Percentiles rank a stretch among this genome's conserved stretches.
Conservation (phyloP, 1,284 basidiomycete genomes). For the Malassezia obtusa region DNA sequence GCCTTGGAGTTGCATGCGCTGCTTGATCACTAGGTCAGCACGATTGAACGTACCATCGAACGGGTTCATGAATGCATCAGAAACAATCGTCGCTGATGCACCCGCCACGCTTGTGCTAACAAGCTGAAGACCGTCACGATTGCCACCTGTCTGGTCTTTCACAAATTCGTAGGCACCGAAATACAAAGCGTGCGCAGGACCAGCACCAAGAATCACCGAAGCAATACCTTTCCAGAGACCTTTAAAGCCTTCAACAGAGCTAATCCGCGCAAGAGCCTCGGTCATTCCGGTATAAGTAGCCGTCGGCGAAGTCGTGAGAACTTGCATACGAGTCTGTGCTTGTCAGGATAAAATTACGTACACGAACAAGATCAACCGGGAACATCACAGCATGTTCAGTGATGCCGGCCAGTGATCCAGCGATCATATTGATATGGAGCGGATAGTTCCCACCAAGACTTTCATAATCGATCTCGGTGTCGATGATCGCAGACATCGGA, state of each 20-base stretch:
- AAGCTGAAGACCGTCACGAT: conserved; percentile 69
- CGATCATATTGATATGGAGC: conserved; percentile 76
- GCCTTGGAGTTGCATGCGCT: conserved; percentile 93
- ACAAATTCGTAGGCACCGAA: conserved; percentile 93
- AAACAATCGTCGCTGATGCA: conserved; percentile 84
- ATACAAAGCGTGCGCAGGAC: conserved; percentile 95
- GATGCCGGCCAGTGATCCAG: conserved; percentile 92
- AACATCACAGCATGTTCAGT: conserved; percentile 99
- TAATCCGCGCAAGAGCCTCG: conserved; percentile 78
- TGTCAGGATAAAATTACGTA: conserved; percentile 38
- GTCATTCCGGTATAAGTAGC: conserved; percentile 79
- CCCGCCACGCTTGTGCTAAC: conserved; percentile 79
- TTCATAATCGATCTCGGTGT: conserved; percentile 42
- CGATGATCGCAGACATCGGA: not conserved
- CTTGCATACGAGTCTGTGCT: conserved; percentile 94
- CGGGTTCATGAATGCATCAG: conserved; percentile 98
- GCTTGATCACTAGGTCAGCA: conserved; percentile 69
- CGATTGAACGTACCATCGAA: conserved; percentile 70
- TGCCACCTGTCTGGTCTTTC: conserved; percentile 84
- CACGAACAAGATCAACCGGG: conserved; percentile 96
- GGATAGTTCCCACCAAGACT: conserved; percentile 39
- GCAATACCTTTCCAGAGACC: conserved; percentile 92
- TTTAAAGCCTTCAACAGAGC: conserved; percentile 79
- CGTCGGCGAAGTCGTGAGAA: conserved; percentile 67
- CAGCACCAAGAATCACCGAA: conserved; percentile 92